Evolutionary conservation across 2,329 filamentous ascomycete species (phyloP).

Genomic region (Aspergillus caelatus): DNA sequence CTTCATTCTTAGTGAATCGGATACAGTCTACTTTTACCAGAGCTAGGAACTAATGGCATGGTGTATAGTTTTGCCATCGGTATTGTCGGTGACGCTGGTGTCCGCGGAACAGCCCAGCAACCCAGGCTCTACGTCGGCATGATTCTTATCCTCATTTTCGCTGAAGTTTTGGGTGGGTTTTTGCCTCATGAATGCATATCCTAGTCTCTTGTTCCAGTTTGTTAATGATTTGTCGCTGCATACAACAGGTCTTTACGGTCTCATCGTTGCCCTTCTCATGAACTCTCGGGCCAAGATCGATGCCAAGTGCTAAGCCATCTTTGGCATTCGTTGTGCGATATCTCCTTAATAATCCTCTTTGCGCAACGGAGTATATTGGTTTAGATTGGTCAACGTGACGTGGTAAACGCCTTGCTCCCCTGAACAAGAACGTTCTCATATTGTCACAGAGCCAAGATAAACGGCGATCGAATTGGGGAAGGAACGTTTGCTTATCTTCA

Average conservation of each 20-base stretch:
- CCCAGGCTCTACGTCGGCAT: constrained; percentile 84
- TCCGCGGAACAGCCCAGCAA: constrained; percentile 56
- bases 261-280: constrained; percentile 99
- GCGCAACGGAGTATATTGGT: constrained; percentile 12
- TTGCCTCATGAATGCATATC: background rate
- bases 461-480: background rate
- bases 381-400: background rate
- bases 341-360: constrained; percentile 1
- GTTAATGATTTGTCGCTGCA: background rate
- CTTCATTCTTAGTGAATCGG: background rate
- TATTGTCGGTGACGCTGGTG: constrained; percentile 68
- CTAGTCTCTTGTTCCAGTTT: background rate
- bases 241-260: constrained; percentile 84
- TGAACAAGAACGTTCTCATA: no score
- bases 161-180: constrained; percentile 91
- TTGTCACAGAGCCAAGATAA: background rate
- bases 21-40: background rate
- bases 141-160: constrained; percentile 99
- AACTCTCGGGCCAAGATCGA: constrained; percentile 83
- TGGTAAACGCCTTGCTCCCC: background rate
- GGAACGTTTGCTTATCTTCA: background rate
- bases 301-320: constrained; percentile 58
- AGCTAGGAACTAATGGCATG: constrained; percentile 16
- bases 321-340: constrained; percentile 17
- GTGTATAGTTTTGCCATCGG: constrained; percentile 73